Evolutionary conservation across 1,139 yeast species (phyloP).

Genomic region (Geotrichum restrictum): DNA sequence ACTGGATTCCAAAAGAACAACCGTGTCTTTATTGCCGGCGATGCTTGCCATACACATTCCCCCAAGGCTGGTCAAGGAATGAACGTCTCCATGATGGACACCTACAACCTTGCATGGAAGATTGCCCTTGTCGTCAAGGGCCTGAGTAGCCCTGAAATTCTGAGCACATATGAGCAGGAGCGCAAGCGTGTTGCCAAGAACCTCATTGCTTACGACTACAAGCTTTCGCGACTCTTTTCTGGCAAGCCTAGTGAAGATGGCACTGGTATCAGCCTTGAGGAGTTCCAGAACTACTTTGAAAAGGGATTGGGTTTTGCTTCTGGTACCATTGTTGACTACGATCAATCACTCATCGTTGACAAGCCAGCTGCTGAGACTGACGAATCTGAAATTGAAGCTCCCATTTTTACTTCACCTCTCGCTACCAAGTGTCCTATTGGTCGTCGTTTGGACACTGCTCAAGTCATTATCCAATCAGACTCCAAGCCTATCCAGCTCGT

Average conservation of each 20-base stretch:
- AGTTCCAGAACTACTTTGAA: slow-evolving; percentile 35
- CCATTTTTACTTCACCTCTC: slow-evolving; percentile 19
- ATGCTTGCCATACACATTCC: slow-evolving; percentile 44
- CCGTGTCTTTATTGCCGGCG: slow-evolving; percentile 41
- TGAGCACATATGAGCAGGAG: slow-evolving; percentile 38
- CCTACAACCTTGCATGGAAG: slow-evolving; percentile 42
- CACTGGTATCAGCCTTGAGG: slow-evolving; percentile 35
- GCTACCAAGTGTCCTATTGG: slow-evolving; percentile 37
- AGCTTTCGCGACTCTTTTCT: slow-evolving; percentile 38
- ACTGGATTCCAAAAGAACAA: slow-evolving; percentile 31
- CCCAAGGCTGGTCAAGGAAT: slow-evolving; percentile 45
- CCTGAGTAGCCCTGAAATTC: slow-evolving; percentile 30
- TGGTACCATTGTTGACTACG: slow-evolving; percentile 39
- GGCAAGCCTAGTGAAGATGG: slow-evolving; percentile 34
- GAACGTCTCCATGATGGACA: slow-evolving; percentile 41
- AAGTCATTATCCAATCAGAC: slow-evolving; percentile 34
- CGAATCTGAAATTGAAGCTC: neutral
- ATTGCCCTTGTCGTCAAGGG: slow-evolving; percentile 40
- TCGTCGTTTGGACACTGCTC: slow-evolving; percentile 33
- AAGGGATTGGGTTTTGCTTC: slow-evolving; percentile 39
- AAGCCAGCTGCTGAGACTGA: slow-evolving; percentile 19
- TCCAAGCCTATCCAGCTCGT: slow-evolving; percentile 34
- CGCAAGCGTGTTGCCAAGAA: slow-evolving; percentile 39
- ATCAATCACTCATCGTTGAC: slow-evolving; percentile 28
- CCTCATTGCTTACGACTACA: slow-evolving; percentile 39